phyloP scores from a whole-genome alignment of 345 rosid species.

The Iberis pinnata region DNA sequence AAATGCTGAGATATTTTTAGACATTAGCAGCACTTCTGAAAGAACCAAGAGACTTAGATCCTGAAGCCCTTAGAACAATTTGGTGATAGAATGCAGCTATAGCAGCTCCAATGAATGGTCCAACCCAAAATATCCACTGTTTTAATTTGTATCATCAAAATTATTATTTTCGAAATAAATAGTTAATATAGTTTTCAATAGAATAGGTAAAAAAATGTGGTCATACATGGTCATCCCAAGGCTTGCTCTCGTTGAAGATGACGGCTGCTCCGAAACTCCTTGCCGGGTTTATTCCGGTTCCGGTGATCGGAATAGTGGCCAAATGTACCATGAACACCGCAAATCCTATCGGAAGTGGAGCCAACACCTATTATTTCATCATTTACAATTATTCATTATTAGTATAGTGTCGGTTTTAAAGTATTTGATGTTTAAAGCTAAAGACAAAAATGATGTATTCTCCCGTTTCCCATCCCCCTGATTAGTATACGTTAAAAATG shows the following conservation, averaged over 20 bases:
- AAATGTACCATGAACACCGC: conserved; percentile 97
- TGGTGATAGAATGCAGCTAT: conserved; percentile 61
- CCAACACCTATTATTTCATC: conserved; percentile 58
- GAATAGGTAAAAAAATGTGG: neutral
- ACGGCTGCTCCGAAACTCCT: conserved; percentile 98
- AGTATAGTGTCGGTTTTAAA: no score
- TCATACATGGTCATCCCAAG: conserved; percentile 90
- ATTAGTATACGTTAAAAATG: no score
- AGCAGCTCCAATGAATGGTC: conserved; percentile 65
- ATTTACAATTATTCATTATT: neutral
- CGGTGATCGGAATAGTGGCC: conserved; percentile 87
- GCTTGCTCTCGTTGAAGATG: conserved; percentile 63
- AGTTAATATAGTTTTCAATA: no score
- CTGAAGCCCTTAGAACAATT: conserved; percentile 44
- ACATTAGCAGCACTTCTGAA: conserved; percentile 47
- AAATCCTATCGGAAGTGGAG: conserved; percentile 92
- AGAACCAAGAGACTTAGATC: conserved; percentile 46
- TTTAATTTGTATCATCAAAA: neutral
- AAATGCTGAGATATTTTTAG: conserved; percentile 9
- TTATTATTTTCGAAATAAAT: no score
- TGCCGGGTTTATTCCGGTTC: conserved; percentile 95
- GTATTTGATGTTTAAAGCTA: no score
- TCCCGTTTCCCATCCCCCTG: no score
- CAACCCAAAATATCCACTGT: conserved; percentile 78
- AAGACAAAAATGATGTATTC: no score